Percentiles rank a stretch among this genome's conserved stretches.
These are phyloP conservation scores for Colletotrichum sp. DNA, from an alignment of 2,329 filamentous ascomycete species.

Conservation along the genomic window DNA sequence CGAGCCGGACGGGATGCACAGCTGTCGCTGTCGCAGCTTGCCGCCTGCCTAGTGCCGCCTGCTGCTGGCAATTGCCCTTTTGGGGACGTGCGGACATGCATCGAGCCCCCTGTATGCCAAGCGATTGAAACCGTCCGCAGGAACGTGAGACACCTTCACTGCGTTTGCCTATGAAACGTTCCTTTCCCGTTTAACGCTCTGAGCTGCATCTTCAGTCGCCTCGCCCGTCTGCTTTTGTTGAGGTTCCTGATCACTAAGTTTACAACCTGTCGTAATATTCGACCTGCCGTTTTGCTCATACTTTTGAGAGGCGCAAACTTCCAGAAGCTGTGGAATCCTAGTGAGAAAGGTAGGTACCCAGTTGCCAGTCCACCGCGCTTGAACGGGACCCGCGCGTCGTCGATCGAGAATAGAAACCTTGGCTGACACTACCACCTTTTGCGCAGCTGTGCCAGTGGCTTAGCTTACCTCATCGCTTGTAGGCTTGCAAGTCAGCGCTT, in stretches of 20 bases:
- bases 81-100: not conserved
- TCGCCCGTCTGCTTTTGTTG: not conserved
- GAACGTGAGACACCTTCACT: constrained; percentile 17
- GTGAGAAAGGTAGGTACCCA: not conserved
- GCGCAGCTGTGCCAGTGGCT: constrained; percentile 2
- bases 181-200: not conserved
- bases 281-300: not conserved
- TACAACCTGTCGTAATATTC: not conserved
- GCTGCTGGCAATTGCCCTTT: not conserved
- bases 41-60: not conserved
- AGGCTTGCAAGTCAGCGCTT: constrained; percentile 3
- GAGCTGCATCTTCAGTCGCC: not conserved
- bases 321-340: not conserved
- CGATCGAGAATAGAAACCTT: constrained; percentile 1
- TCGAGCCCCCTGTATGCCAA: constrained; percentile 12
- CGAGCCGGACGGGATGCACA: constrained; percentile 3
- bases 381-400: not conserved
- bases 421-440: not conserved
- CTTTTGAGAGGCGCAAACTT: not conserved
- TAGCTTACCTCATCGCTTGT: constrained; percentile 20
- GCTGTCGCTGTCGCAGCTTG: not conserved
- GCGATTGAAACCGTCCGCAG: constrained; percentile 16
- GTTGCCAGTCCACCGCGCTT: not conserved
- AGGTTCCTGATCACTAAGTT: not conserved
- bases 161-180: not conserved